These are phyloP conservation scores for Rhizopus sp. DNA, from an alignment of 371 early-diverging fungal genomes.

Conservation along the genomic window DNA sequence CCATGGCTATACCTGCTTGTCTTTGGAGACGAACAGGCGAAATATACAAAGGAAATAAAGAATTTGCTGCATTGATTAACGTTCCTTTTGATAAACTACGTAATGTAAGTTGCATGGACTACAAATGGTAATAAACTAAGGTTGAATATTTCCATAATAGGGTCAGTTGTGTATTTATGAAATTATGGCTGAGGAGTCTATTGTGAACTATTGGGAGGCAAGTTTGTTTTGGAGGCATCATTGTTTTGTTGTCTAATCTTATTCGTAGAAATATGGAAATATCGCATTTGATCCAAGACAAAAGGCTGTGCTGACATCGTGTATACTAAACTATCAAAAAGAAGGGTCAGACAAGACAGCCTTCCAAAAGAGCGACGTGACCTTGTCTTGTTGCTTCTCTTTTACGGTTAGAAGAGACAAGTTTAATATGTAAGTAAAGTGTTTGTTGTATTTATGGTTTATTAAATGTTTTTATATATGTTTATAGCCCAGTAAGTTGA, in stretches of 20 bases:
- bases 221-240: neutral
- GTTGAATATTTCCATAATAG: constrained; percentile 13
- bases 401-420: constrained; percentile 88
- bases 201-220: constrained; percentile 83
- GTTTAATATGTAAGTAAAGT: constrained; percentile 65
- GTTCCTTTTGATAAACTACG: constrained; percentile 75
- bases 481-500: constrained; percentile 28
- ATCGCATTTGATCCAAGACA: constrained; percentile 92
- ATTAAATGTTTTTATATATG: constrained; percentile 4
- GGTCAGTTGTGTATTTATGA: constrained; percentile 86
- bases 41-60: constrained; percentile 93
- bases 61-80: constrained; percentile 88
- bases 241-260: neutral
- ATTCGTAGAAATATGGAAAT: constrained; percentile 79
- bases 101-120: constrained; percentile 48
- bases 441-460: neutral
- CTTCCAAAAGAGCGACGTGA: constrained; percentile 29
- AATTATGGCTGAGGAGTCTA: constrained; percentile 84
- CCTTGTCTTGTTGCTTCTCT: constrained; percentile 80
- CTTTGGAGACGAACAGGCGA: constrained; percentile 95
- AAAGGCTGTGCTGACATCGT: constrained; percentile 88
- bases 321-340: constrained; percentile 47
- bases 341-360: constrained; percentile 14
- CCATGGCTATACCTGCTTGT: constrained; percentile 94
- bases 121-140: neutral